These are phyloP conservation scores for Cystobasidium slooffiae DNA, from an alignment of 1,284 basidiomycete species.

Conservation along the genomic window DNA sequence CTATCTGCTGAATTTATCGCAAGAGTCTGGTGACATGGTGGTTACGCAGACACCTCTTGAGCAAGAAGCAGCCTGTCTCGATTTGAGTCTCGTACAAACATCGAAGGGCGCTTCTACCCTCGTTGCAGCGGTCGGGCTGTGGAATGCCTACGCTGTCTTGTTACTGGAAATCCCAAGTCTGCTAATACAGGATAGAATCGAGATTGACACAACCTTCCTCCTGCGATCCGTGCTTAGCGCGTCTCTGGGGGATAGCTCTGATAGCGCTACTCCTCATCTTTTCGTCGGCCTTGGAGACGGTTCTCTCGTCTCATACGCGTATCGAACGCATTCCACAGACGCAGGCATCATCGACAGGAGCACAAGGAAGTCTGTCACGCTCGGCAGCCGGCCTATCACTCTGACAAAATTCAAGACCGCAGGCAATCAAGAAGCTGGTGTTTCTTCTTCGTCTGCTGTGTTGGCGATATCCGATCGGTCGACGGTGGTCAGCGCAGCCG, in stretches of 20 bases:
- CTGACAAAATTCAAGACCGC: conserved; percentile 59
- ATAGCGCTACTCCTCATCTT: conserved; percentile 59
- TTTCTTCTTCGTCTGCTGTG: conserved; percentile 45
- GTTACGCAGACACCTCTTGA: conserved; percentile 42
- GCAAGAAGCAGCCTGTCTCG: conserved; percentile 54
- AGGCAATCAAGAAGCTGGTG: conserved; percentile 39
- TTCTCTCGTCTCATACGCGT: conserved; percentile 67
- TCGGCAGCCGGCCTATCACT: conserved; percentile 72
- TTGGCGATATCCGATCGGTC: conserved; percentile 54
- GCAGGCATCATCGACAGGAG: conserved; percentile 54
- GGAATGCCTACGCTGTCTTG: conserved; percentile 70
- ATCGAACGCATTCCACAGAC: conserved; percentile 53
- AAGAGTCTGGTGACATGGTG: background rate
- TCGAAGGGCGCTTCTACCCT: conserved; percentile 7
- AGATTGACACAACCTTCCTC: conserved; percentile 62
- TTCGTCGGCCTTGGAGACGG: conserved; percentile 82
- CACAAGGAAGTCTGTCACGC: conserved; percentile 63
- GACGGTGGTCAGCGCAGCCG: conserved; percentile 52
- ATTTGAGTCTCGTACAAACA: conserved; percentile 53
- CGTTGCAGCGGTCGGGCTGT: conserved; percentile 71
- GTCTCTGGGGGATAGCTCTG: conserved; percentile 60
- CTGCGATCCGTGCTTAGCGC: conserved; percentile 73
- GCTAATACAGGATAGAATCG: conserved; percentile 55
- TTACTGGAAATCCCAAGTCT: conserved; percentile 65
- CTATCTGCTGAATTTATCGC: conserved; percentile 60